These are phyloP conservation scores for Terfezia claveryi DNA, from an alignment of 495 filamentous ascomycete genomes.

Conservation along the genomic window DNA sequence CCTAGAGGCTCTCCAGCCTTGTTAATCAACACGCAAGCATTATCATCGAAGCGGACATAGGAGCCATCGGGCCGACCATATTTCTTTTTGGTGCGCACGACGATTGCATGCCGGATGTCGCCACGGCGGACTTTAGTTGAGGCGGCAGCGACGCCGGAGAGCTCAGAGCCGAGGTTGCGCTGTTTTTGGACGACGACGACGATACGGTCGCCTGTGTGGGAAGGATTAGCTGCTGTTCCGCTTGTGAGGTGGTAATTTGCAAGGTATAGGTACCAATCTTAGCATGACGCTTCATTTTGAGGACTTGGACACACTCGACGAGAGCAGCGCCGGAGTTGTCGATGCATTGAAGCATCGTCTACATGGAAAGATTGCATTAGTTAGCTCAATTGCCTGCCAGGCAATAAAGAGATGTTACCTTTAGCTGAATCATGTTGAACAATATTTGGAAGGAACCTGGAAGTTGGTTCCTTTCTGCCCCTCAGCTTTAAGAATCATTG, in stretches of 20 bases:
- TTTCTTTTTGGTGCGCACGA: slow-evolving; percentile 77
- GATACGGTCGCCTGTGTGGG: slow-evolving; percentile 63
- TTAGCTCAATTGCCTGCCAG: background rate
- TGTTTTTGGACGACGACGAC: slow-evolving; percentile 97
- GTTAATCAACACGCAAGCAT: slow-evolving; percentile 92
- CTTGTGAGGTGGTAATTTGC: background rate
- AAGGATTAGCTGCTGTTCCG: background rate
- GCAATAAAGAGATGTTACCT: slow-evolving; percentile 34
- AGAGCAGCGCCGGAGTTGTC: slow-evolving; percentile 98
- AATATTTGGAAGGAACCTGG: slow-evolving; percentile 11
- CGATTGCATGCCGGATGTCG: slow-evolving; percentile 88
- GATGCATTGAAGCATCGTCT: slow-evolving; percentile 99
- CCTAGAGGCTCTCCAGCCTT: slow-evolving; percentile 93
- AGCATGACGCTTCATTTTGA: slow-evolving; percentile 75
- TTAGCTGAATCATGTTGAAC: slow-evolving; percentile 88
- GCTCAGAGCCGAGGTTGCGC: slow-evolving; percentile 49
- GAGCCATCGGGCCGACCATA: slow-evolving; percentile 69
- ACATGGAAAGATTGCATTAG: background rate
- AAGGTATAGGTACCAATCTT: slow-evolving; percentile 50
- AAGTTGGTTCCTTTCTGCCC: background rate
- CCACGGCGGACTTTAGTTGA: slow-evolving; percentile 87
- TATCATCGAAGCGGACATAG: slow-evolving; percentile 84
- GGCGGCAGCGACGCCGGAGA: slow-evolving; percentile 31
- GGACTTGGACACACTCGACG: slow-evolving; percentile 83
- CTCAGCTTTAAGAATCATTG: too few species aligned